These are phyloP conservation scores for Cordyceps cateniannulata DNA, from an alignment of 2,329 filamentous ascomycete genomes.

Conservation along the genomic window DNA sequence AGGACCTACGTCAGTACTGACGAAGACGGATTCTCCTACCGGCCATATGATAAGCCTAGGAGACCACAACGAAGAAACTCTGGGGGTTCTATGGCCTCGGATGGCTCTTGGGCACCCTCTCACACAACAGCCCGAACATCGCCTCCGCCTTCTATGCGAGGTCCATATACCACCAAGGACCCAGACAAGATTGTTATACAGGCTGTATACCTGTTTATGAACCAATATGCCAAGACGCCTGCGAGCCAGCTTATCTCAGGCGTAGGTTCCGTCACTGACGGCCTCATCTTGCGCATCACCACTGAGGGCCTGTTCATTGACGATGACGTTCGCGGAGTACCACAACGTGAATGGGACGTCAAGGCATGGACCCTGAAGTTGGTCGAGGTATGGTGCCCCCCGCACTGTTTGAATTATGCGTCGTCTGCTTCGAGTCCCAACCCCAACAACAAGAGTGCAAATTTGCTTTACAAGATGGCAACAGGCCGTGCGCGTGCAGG, in stretches of 20 bases:
- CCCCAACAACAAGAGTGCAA: conserved; percentile 33
- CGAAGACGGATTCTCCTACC: conserved; percentile 64
- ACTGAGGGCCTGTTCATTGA: conserved; percentile 96
- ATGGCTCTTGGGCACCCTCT: conserved; percentile 80
- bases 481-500: conserved; percentile 38
- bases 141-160: conserved; percentile 70
- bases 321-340: conserved; percentile 82
- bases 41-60: conserved; percentile 68
- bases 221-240: conserved; percentile 80
- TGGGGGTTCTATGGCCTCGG: conserved; percentile 67
- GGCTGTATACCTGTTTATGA: conserved; percentile 88
- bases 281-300: conserved; percentile 83
- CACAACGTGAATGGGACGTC: conserved; percentile 97
- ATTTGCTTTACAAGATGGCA: conserved; percentile 42
- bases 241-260: conserved; percentile 84
- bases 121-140: conserved; percentile 78
- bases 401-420: conserved; percentile 47
- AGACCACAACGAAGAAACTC: conserved; percentile 53
- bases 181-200: conserved; percentile 95
- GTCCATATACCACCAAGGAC: conserved; percentile 79
- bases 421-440: conserved; percentile 32
- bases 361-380: conserved; percentile 96
- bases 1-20: conserved; percentile 55
- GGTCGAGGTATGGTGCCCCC: conserved; percentile 79
- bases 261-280: conserved; percentile 81